Evolutionary conservation across 139 green algal species (phyloP).

Genomic region (Ostreobium quekettii): DNA sequence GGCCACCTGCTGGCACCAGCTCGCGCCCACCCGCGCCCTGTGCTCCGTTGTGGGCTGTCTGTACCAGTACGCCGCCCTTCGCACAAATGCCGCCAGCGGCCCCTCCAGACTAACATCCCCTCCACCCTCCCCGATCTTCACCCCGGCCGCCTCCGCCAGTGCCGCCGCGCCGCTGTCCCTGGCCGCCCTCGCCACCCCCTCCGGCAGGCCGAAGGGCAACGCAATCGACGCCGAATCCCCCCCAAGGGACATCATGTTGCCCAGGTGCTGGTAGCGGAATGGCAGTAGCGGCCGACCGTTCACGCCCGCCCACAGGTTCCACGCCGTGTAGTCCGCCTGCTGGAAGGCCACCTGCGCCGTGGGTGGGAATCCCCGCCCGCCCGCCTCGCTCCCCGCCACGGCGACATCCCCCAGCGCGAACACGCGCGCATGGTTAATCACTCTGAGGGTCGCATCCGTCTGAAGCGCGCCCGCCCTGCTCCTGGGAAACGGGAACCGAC

Average conservation of each 20-base stretch:
- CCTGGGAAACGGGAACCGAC: slow-evolving; percentile 63
- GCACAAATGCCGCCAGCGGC: slow-evolving; percentile 58
- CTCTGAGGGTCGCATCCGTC: slow-evolving; percentile 75
- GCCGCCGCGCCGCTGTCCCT: slow-evolving; percentile 40
- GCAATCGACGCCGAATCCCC: slow-evolving; percentile 62
- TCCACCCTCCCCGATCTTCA: slow-evolving; percentile 25
- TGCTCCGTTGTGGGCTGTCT: slow-evolving; percentile 17
- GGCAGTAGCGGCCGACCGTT: slow-evolving; percentile 75
- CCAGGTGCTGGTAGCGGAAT: slow-evolving; percentile 97
- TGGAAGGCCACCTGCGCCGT: slow-evolving; percentile 95
- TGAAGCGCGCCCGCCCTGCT: slow-evolving; percentile 44
- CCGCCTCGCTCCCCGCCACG: neutral
- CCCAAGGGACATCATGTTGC: slow-evolving; percentile 92
- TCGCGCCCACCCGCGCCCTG: neutral
- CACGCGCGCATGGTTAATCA: slow-evolving; percentile 53
- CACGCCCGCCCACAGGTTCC: slow-evolving; percentile 94
- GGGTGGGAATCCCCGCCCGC: slow-evolving; percentile 20
- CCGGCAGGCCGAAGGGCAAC: slow-evolving; percentile 54
- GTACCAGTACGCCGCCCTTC: slow-evolving; percentile 70
- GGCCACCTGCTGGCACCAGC: neutral
- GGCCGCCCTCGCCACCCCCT: slow-evolving; percentile 40
- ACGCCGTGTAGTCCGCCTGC: slow-evolving; percentile 94
- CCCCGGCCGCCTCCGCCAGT: slow-evolving; percentile 32
- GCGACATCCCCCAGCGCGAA: slow-evolving; percentile 90
- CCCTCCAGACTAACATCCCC: slow-evolving; percentile 66